These are phyloP conservation scores for Fusarium pseudograminearum DNA, from an alignment of 2,329 filamentous ascomycete genomes.

Conservation along the genomic window DNA sequence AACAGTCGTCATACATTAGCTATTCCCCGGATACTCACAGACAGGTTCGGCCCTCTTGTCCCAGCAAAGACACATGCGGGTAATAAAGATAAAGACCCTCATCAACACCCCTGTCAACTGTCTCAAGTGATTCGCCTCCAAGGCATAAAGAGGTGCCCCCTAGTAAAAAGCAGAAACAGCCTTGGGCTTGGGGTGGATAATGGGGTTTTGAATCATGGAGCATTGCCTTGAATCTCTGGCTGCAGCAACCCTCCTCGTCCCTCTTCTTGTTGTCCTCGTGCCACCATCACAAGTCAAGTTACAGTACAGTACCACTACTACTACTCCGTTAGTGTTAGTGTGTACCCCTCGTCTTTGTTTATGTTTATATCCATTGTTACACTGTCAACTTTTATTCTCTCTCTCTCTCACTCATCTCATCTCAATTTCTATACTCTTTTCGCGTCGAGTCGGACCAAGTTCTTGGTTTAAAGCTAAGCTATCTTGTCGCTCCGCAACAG, in stretches of 20 bases:
- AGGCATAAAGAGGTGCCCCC: constrained; percentile 25
- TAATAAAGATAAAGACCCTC: constrained; percentile 20
- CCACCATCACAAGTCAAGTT: constrained; percentile 29
- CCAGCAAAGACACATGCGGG: constrained; percentile 19
- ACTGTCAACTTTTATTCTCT: constrained; percentile 2
- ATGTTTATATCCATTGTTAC: constrained; percentile 12
- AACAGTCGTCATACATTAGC: constrained; percentile 9
- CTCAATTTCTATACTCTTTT: background rate
- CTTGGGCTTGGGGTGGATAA: constrained; percentile 22
- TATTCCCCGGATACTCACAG: background rate
- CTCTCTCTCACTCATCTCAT: background rate
- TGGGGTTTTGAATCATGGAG: constrained; percentile 28
- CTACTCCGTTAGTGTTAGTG: constrained; percentile 2
- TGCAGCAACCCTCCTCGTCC: constrained; percentile 19
- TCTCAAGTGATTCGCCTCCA: constrained; percentile 35
- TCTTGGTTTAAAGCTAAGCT: constrained; percentile 5
- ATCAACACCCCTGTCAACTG: constrained; percentile 19
- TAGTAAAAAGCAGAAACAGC: constrained; percentile 32
- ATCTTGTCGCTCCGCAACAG: constrained; percentile 40
- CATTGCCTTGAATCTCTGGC: constrained; percentile 34
- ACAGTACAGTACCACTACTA: background rate
- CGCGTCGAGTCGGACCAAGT: background rate
- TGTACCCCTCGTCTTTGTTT: constrained; percentile 11
- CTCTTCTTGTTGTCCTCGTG: constrained; percentile 32
- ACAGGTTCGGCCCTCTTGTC: background rate